Conservation (phyloP, 2,329 filamentous ascomycete genomes). For the Endoconidiophora polonica region DNA sequence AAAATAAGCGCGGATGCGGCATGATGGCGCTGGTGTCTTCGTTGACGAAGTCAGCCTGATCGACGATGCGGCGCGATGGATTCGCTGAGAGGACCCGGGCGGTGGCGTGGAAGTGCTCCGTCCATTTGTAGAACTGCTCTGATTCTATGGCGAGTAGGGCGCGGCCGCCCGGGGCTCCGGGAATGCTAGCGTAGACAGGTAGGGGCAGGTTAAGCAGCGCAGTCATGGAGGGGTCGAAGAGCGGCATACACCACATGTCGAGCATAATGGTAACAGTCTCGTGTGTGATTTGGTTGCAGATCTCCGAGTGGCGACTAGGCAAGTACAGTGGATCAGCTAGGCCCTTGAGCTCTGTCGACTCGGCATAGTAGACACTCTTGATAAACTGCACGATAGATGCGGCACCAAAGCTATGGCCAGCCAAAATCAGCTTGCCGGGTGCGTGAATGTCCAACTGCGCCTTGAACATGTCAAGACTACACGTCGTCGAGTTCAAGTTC, state of each 20-base stretch:
- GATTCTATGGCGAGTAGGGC: slow-evolving; percentile 56
- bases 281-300: slow-evolving; percentile 51
- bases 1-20: slow-evolving; percentile 52
- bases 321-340: slow-evolving; percentile 43
- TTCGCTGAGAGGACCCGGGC: slow-evolving; percentile 47
- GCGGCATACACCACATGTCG: slow-evolving; percentile 66
- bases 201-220: slow-evolving; percentile 57
- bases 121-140: slow-evolving; percentile 66
- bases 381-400: slow-evolving; percentile 59
- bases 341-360: slow-evolving; percentile 26
- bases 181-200: slow-evolving; percentile 43
- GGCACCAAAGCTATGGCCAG: slow-evolving; percentile 69
- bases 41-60: slow-evolving; percentile 22
- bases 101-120: slow-evolving; percentile 51
- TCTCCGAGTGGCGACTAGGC: slow-evolving; percentile 35
- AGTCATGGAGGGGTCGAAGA: slow-evolving; percentile 43
- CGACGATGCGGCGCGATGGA: slow-evolving; percentile 28
- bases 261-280: slow-evolving; percentile 50
- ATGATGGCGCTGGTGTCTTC: slow-evolving; percentile 17
- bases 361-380: slow-evolving; percentile 59
- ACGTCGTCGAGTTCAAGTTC: slow-evolving; percentile 29
- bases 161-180: slow-evolving; percentile 34
- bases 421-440: slow-evolving; percentile 58
- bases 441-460: slow-evolving; percentile 48
- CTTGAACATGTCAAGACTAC: slow-evolving; percentile 40